phyloP scores from a whole-genome alignment of 139 green algal genomes.

The Chlorella vulgaris region DNA sequence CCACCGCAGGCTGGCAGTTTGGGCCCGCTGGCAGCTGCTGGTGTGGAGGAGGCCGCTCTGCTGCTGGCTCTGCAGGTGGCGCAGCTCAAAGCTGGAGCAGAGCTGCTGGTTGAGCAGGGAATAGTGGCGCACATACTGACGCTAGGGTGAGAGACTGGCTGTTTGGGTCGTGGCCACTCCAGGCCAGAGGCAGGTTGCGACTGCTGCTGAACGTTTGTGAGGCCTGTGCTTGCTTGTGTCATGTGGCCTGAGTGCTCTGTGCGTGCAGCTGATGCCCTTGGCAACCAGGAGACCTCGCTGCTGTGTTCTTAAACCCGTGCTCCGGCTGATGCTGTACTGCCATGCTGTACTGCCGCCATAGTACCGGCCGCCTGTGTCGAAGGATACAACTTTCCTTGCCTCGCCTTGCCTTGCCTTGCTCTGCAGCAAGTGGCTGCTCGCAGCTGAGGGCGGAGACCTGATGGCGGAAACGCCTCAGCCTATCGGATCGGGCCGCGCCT shows the following conservation, averaged over 20 bases:
- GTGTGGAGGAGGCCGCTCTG: constrained; percentile 27
- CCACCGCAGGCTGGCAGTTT: too few relatives aligned
- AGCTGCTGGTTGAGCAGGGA: constrained; percentile 47
- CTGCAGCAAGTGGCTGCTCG: constrained; percentile 36
- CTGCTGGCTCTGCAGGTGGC: constrained; percentile 40
- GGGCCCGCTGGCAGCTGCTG: constrained; percentile 16
- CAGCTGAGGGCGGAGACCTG: constrained; percentile 18
- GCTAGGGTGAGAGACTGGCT: neutral
- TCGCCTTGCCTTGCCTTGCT: neutral
- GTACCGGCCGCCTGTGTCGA: too few relatives aligned
- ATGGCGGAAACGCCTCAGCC: constrained; percentile 32
- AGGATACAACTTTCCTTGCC: too few relatives aligned
- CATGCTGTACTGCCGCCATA: too few relatives aligned
- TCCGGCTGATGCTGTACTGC: too few relatives aligned
- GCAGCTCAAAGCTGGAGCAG: constrained; percentile 22
- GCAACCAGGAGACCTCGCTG: too few relatives aligned
- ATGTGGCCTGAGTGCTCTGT: too few relatives aligned
- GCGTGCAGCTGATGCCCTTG: too few relatives aligned
- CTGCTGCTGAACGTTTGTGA: too few relatives aligned
- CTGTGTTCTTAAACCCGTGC: too few relatives aligned
- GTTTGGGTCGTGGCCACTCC: neutral
- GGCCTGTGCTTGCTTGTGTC: too few relatives aligned
- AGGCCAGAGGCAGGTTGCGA: neutral
- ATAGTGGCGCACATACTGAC: constrained; percentile 9
- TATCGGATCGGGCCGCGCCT: too few relatives aligned